Conservation (phyloP, 2,329 filamentous ascomycete genomes). For the Pseudogymnoascus pannorum region DNA sequence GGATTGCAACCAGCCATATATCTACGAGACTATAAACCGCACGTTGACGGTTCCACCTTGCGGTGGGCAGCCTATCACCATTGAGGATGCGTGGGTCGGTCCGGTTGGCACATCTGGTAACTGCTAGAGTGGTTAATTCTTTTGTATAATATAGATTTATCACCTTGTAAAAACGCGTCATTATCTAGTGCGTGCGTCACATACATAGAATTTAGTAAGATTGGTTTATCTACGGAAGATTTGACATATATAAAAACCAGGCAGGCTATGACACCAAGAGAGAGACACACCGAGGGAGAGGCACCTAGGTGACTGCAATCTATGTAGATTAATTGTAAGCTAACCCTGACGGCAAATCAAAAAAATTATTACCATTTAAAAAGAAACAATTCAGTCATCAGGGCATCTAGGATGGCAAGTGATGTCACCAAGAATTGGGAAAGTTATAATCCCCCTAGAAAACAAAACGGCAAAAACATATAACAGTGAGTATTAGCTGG, state of each 20-base stretch:
- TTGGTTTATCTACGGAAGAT: not conserved
- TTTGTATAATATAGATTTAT: not conserved
- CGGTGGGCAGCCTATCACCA: conserved; percentile 23
- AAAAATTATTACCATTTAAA: too few relatives aligned
- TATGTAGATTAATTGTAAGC: too few relatives aligned
- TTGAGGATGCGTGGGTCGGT: conserved; percentile 36
- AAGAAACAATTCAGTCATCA: too few relatives aligned
- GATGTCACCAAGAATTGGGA: too few relatives aligned
- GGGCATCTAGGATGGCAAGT: too few relatives aligned
- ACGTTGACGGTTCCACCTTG: conserved; percentile 35
- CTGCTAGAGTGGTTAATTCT: not conserved
- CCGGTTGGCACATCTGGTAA: conserved; percentile 17
- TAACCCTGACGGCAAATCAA: too few relatives aligned
- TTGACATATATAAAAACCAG: not conserved
- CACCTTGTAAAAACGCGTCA: not conserved
- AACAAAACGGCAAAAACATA: too few relatives aligned
- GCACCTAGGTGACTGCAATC: too few relatives aligned
- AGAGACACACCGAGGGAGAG: too few relatives aligned
- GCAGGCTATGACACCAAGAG: too few relatives aligned
- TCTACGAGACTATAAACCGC: conserved; percentile 39
- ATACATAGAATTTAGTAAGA: not conserved
- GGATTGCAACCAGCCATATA: conserved; percentile 35
- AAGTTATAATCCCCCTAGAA: too few relatives aligned
- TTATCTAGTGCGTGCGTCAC: not conserved
- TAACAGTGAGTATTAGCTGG: not conserved